Percentiles rank a stretch among this genome's conserved stretches.
Evolutionary conservation across 805 yeast genomes (phyloP).

Genomic region (Yamadazyma takamatsuzukensis): DNA sequence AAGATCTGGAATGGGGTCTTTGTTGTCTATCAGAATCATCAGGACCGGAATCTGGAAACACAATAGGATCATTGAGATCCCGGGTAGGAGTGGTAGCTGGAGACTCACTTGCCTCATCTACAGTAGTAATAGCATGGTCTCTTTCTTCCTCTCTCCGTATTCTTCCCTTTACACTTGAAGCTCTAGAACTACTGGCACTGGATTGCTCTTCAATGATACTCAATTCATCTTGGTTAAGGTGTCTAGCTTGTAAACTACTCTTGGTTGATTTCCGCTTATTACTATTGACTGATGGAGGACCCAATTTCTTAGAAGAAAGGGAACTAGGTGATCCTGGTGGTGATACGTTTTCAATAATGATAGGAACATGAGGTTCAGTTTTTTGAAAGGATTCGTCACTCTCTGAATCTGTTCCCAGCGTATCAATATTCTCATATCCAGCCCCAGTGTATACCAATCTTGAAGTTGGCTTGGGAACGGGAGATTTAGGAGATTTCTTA

Average conservation of each 20-base stretch:
- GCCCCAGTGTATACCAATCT: constrained; percentile 28
- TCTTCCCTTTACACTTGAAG: constrained; percentile 21
- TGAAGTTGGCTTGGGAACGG: constrained; percentile 5
- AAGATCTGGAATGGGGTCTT: too few relatives aligned
- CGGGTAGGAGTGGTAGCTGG: too few relatives aligned
- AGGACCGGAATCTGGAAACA: background rate
- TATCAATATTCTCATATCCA: constrained; percentile 33
- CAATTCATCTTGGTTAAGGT: constrained; percentile 30
- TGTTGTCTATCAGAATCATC: constrained; percentile 1
- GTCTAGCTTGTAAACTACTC: constrained; percentile 15
- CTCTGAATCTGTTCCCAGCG: constrained; percentile 20
- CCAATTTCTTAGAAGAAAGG: constrained; percentile 6
- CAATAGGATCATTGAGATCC: too few relatives aligned
- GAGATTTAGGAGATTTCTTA: constrained; percentile 8
- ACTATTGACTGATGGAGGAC: constrained; percentile 25
- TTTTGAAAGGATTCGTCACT: constrained; percentile 6
- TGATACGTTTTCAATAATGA: background rate
- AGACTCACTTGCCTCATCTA: constrained; percentile 1
- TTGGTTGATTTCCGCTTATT: constrained; percentile 26
- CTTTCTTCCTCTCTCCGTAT: constrained; percentile 1
- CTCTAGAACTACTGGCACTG: constrained; percentile 24
- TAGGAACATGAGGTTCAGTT: background rate
- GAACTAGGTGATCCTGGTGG: constrained; percentile 7
- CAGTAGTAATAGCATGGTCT: constrained; percentile 5
- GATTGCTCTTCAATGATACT: constrained; percentile 43